phyloP scores from a whole-genome alignment of 768 basidiomycete genomes.

The Gloeopeniophorella convolvens region DNA sequence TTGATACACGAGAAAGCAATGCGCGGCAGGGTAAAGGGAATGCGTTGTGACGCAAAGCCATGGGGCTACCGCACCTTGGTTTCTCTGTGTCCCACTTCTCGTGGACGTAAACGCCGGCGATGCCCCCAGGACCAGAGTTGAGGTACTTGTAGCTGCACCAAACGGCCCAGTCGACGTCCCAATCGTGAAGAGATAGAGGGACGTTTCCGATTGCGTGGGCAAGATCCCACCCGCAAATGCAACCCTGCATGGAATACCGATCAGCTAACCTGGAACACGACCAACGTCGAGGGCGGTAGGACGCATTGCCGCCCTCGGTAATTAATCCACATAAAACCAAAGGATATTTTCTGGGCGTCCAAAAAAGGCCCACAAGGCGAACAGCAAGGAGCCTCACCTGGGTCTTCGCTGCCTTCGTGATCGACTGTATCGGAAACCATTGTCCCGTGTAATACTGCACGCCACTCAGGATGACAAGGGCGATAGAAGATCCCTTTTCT shows the following conservation, averaged over 20 bases:
- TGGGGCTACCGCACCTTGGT: slow-evolving; percentile 49
- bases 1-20: slow-evolving; percentile 1
- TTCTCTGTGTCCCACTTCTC: slow-evolving; percentile 63
- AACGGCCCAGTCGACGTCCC: slow-evolving; percentile 95
- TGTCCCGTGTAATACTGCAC: slow-evolving; percentile 98
- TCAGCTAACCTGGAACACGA: slow-evolving; percentile 15
- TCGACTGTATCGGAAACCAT: slow-evolving; percentile 78
- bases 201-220: slow-evolving; percentile 96
- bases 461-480: slow-evolving; percentile 88
- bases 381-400: slow-evolving; percentile 43
- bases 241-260: slow-evolving; percentile 52
- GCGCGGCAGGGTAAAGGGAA: slow-evolving; percentile 1
- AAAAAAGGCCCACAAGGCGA: not conserved
- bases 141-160: slow-evolving; percentile 99
- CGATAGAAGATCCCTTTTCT: slow-evolving; percentile 68
- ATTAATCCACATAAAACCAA: slow-evolving; percentile 1
- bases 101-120: slow-evolving; percentile 89
- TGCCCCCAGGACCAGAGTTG: slow-evolving; percentile 95
- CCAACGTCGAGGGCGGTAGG: slow-evolving; percentile 12
- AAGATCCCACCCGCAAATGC: slow-evolving; percentile 92
- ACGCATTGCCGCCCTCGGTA: not conserved
- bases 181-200: slow-evolving; percentile 80
- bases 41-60: not conserved
- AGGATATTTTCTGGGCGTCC: not conserved
- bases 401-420: slow-evolving; percentile 79